Base-by-base conservation (phyloP, 495 filamentous ascomycete genomes). In the Entonaema liquescens region DNA sequence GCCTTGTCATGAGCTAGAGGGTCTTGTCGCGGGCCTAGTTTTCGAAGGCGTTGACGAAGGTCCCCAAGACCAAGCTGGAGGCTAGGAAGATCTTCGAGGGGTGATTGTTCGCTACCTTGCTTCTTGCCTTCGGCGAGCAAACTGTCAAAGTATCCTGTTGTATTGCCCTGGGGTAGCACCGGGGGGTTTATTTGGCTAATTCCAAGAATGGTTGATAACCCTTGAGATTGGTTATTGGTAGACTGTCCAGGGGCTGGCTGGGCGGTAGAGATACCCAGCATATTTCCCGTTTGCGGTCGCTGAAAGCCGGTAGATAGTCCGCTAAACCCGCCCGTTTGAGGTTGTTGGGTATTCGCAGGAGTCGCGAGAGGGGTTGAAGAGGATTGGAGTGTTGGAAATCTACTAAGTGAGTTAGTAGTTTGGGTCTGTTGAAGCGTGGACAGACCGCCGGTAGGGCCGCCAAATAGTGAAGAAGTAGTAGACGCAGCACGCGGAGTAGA, bases 51-150 rank as follows among this genome's bases (percentile, higher is more conserved):
- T 71, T 93, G 89, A 54, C 93, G 89, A 68, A 98, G 91, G 78
- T 97, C 93, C 68, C 91, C 91, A 15, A 98, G 82, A 5, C 94
- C 93, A 44, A 97, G 84, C 78, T 97, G 93, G 59, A 98, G 80
- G 63, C 85, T 86, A 13, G 89, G 90, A 26, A 91, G 83, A 40
- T 89, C 86, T 19, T 86, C 85, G 59, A 86, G 78, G 11, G 80
- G 78, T 15, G 80, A 83, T 62, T 82, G 82, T 47, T 83, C 88
- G 73, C 85, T 80, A 21, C 82, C 84, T 64, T 88, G 83, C 76
- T 90, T 90, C 75, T 85, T 85, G 75, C 91, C 92, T 66, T 91
- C 90, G 71, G 95, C 92, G 12, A 97, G 82, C 23, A 98, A 81
- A 68, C 89, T 93, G 76, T 97, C 93, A 80, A 97, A 98, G 76